Conservation (phyloP, 2,329 filamentous ascomycete genomes). For the Chrysosphaeria jannelii region DNA sequence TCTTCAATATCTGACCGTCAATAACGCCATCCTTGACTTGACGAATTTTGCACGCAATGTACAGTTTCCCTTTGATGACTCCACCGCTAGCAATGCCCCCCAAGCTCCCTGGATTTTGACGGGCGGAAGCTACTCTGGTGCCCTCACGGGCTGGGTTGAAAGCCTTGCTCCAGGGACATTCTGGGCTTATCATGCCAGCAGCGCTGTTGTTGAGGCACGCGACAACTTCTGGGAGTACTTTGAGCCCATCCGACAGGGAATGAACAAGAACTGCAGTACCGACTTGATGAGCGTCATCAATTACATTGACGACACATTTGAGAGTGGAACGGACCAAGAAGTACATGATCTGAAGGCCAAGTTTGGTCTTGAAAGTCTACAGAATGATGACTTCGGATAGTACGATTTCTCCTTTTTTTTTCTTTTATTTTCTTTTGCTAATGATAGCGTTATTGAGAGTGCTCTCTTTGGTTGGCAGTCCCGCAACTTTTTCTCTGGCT, state of each 20-base stretch:
- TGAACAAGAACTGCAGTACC: constrained; percentile 22
- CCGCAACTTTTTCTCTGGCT: background rate
- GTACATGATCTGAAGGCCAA: constrained; percentile 3
- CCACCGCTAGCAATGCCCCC: constrained; percentile 12
- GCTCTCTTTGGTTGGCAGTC: background rate
- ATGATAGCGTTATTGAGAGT: background rate
- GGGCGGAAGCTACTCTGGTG: constrained; percentile 24
- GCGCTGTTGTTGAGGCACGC: constrained; percentile 21
- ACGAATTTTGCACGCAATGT: constrained; percentile 14
- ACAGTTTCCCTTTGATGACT: constrained; percentile 17
- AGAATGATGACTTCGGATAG: constrained; percentile 14
- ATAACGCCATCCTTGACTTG: constrained; percentile 12
- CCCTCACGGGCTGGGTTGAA: constrained; percentile 21
- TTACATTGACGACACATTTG: constrained; percentile 1
- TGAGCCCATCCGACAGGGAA: constrained; percentile 18
- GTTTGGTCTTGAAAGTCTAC: constrained; percentile 15
- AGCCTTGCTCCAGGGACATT: constrained; percentile 20
- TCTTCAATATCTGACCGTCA: constrained; percentile 12
- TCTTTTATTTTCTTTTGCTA: too few species aligned
- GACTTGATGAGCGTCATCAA: constrained; percentile 20
- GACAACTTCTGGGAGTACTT: constrained; percentile 25
- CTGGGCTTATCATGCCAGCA: constrained; percentile 26
- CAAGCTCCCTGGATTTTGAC: constrained; percentile 22
- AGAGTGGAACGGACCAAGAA: background rate
- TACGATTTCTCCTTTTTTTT: too few species aligned